These are phyloP conservation scores for Aspergillus eucalypticola DNA, from an alignment of 2,329 filamentous ascomycete genomes.

Conservation along the genomic window DNA sequence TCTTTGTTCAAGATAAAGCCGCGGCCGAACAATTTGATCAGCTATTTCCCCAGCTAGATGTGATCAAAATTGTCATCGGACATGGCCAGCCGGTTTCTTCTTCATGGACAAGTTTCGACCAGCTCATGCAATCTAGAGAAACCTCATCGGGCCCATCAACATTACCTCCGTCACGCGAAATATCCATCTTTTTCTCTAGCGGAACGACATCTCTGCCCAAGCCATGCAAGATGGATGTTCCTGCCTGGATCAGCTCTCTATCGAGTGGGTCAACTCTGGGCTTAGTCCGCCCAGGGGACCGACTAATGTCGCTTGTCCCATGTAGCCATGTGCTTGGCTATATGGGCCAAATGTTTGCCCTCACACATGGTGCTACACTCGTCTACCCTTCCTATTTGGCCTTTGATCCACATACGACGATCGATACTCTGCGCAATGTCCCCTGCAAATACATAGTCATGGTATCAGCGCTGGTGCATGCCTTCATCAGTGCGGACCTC, in stretches of 20 bases:
- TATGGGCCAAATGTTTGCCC: neutral
- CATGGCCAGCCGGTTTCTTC: neutral
- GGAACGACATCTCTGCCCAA: neutral
- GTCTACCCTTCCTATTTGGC: neutral
- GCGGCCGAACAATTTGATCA: neutral
- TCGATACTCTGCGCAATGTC: neutral
- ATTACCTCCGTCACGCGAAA: neutral
- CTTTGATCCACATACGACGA: neutral
- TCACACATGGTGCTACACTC: neutral
- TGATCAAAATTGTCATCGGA: neutral
- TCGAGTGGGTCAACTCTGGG: neutral
- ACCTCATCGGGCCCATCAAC: neutral
- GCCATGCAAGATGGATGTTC: neutral
- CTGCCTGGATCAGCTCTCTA: neutral
- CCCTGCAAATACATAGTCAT: neutral
- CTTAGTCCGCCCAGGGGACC: neutral
- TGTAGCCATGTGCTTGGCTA: neutral
- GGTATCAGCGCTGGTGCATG: constrained; percentile 1
- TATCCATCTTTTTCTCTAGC: neutral
- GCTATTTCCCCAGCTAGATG: neutral
- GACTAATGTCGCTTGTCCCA: neutral
- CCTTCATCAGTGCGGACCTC: neutral
- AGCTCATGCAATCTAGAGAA: neutral
- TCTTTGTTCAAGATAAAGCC: neutral
- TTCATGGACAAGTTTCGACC: neutral